phyloP scores from a whole-genome alignment of 768 basidiomycete genomes.

The Phlebiopsis flavidoalba region DNA sequence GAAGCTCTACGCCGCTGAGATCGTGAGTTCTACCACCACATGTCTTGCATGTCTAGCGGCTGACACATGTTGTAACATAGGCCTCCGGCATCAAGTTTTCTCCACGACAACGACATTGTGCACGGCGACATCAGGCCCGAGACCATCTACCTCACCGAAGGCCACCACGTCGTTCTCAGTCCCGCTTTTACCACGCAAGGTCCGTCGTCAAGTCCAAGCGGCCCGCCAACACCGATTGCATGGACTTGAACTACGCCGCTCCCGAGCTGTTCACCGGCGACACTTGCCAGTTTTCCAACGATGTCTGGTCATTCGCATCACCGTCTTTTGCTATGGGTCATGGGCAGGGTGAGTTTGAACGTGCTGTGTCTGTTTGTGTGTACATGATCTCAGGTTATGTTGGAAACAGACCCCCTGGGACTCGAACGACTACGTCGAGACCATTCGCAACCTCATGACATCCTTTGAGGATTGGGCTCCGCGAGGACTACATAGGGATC shows the following conservation, averaged over 20 bases:
- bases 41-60: too few species aligned
- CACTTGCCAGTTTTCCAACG: constrained; percentile 37
- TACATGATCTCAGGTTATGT: too few species aligned
- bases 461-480: too few species aligned
- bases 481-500: too few species aligned
- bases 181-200: constrained; percentile 21
- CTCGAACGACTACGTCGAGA: too few species aligned
- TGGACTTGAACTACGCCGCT: neutral
- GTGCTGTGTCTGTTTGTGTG: too few species aligned
- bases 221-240: neutral
- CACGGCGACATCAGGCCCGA: constrained; percentile 28
- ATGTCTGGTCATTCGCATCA: constrained; percentile 42
- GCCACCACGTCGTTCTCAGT: constrained; percentile 19
- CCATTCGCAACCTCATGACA: too few species aligned
- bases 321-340: constrained; percentile 7
- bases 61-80: too few species aligned
- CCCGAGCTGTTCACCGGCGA: neutral
- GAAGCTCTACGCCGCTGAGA: too few species aligned
- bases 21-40: too few species aligned
- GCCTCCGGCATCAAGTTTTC: constrained; percentile 8
- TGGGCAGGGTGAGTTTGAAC: constrained; percentile 15
- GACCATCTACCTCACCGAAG: constrained; percentile 21
- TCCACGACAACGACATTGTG: constrained; percentile 19
- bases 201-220: neutral
- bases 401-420: too few species aligned